Evolutionary conservation across 2,329 filamentous ascomycete species (phyloP), one percentile per base, ranked within the genome.

Genomic region (Pseudocercospora vitis): DNA sequence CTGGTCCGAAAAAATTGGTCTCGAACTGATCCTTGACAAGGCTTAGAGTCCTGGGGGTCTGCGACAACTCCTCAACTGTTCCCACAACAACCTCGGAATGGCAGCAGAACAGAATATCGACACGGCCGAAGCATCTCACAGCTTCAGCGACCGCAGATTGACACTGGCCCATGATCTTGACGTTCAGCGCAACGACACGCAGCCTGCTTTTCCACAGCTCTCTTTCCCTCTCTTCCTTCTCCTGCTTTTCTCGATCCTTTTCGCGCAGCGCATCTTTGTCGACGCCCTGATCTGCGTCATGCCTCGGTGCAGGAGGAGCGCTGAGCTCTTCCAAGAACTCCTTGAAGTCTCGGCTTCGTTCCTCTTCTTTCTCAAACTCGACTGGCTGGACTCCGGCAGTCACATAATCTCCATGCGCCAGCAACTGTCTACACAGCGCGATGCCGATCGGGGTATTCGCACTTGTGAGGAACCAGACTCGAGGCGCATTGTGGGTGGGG

Each of bases 11-110:
- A 77, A 95, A 97, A 65, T 95, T 90, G 59, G 85, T 85, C 71
- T 97, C 92, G 70, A 97, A 96, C 70, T 96, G 92, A 66, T 95
- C 89, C 57, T 88, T 84, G 29, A 95, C 86, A 14, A 96, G 81
- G 54, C 86, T 90, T 62, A 86, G 81, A 1, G 89, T 91, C 37
- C 84, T 81, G 3, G 81, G 79, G 19, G 80, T 86, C 24, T 88
- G 87, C 0, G 86, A 85, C 21, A 96, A 78, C 71, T 99, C 94
- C 73, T 97, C 94, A 6, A 97, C 87, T 0, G 90, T 88, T 33
- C 92, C 94, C 28, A 97, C 84, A 26, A 96, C 83, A 59, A 90
- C 89, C 80, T 96, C 89, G 55, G 87, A 94, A 52, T 88, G 88
- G 74, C 90, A 95, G 71, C 90, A 96, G 32, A 97, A 79, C 56